Evolutionary conservation across 352 stramenopile species (phyloP).

Genomic region (Peronospora belbahrii): DNA sequence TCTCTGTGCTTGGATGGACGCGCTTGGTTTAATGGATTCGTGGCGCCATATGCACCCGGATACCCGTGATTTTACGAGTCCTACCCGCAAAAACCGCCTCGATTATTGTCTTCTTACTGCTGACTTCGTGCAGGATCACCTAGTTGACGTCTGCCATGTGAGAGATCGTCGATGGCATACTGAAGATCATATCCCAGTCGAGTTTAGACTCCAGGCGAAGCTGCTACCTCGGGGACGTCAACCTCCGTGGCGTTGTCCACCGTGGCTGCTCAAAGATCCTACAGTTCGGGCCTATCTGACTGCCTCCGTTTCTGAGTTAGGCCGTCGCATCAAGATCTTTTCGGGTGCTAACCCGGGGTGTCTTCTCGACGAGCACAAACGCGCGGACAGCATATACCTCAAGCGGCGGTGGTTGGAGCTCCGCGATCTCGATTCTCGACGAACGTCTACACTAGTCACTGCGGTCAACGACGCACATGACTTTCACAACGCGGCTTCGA

Average conservation of each 20-base stretch:
- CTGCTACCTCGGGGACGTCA: not conserved
- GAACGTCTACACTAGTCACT: not conserved
- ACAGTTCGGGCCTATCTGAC: not conserved
- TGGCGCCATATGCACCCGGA: conserved; percentile 9
- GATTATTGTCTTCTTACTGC: conserved; percentile 14
- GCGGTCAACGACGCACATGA: conserved; percentile 6
- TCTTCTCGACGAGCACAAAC: conserved; percentile 13
- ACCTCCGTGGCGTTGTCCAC: conserved; percentile 1
- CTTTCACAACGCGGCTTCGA: not conserved
- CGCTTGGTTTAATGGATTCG: conserved; percentile 4
- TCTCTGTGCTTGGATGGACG: conserved; percentile 6
- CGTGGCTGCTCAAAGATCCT: conserved; percentile 1
- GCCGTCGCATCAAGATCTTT: conserved; percentile 1
- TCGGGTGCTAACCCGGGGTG: conserved; percentile 7
- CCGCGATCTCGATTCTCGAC: not conserved
- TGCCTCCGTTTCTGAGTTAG: not conserved
- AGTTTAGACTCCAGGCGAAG: conserved; percentile 1
- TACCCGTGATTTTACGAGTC: conserved; percentile 2
- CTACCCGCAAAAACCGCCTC: conserved; percentile 4
- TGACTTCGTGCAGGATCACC: conserved; percentile 5
- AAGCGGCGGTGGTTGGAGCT: conserved; percentile 4
- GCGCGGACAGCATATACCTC: conserved; percentile 9
- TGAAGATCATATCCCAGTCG: conserved; percentile 9
- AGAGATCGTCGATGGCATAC: conserved; percentile 10
- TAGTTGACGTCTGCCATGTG: conserved; percentile 1